These are phyloP conservation scores for Aspergillus wentii DNA, from an alignment of 495 filamentous ascomycete species.

Conservation along the genomic window DNA sequence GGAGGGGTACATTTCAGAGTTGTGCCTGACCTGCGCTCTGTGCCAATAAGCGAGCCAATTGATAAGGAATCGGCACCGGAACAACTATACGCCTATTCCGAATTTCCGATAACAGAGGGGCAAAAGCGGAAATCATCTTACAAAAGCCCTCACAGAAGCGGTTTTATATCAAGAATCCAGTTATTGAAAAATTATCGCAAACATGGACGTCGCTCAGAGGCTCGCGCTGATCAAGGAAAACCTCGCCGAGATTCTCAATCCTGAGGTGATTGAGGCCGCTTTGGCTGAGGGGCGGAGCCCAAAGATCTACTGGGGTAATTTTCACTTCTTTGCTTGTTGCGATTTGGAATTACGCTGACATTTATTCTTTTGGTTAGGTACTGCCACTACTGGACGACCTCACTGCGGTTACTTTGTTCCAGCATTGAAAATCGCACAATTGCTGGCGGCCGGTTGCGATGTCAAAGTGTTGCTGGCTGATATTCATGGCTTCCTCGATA, in stretches of 20 bases:
- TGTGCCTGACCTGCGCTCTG: too few species aligned
- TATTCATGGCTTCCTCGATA: slow-evolving; percentile 47
- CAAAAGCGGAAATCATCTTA: too few species aligned
- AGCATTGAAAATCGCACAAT: slow-evolving; percentile 76
- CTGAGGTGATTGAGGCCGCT: slow-evolving; percentile 77
- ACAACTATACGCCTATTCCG: too few species aligned
- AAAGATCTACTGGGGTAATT: slow-evolving; percentile 77
- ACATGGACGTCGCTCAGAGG: too few species aligned
- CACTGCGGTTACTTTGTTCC: slow-evolving; percentile 79
- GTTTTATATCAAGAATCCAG: too few species aligned
- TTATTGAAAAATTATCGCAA: too few species aligned
- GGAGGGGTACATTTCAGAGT: too few species aligned
- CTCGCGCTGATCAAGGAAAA: slow-evolving; percentile 78
- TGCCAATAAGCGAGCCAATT: too few species aligned
- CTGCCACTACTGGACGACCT: slow-evolving; percentile 74
- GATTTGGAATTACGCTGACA: slow-evolving; percentile 11
- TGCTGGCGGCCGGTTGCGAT: slow-evolving; percentile 78
- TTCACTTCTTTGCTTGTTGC: too few species aligned
- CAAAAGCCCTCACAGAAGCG: too few species aligned
- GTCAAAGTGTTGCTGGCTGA: slow-evolving; percentile 81
- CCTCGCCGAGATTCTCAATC: slow-evolving; percentile 78
- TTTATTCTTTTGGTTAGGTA: slow-evolving; percentile 41
- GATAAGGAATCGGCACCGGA: too few species aligned
- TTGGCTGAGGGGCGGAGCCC: slow-evolving; percentile 64
- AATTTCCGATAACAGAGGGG: too few species aligned